phyloP scores from a whole-genome alignment of 2,329 filamentous ascomycete genomes.

The Xylaria sp. region DNA sequence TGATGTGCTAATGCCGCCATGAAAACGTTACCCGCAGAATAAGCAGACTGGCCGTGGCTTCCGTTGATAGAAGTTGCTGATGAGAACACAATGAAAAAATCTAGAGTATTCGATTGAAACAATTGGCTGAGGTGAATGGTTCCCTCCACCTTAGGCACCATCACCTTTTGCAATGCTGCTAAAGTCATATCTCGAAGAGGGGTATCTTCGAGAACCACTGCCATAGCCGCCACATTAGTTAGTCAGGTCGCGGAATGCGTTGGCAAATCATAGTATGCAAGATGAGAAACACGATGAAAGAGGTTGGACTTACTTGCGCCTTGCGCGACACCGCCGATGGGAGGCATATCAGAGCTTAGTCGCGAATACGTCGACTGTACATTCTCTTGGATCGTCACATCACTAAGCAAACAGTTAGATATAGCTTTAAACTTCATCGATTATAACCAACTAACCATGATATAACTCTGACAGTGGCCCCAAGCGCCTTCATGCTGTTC shows the following conservation, averaged over 20 bases:
- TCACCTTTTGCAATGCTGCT: slow-evolving; percentile 29
- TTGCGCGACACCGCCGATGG: slow-evolving; percentile 1
- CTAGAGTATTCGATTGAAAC: slow-evolving; percentile 34
- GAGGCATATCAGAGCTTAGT: neutral
- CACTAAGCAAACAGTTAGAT: too few relatives aligned
- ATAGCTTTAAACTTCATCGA: too few relatives aligned
- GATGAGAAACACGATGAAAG: too few relatives aligned
- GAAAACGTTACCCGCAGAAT: slow-evolving; percentile 4
- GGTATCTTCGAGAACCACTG: slow-evolving; percentile 1
- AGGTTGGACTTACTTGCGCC: too few relatives aligned
- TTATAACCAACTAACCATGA: too few relatives aligned
- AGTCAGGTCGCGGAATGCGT: too few relatives aligned
- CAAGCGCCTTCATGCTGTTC: too few relatives aligned
- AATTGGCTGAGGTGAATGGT: slow-evolving; percentile 46
- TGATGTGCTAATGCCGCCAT: neutral
- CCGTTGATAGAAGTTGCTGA: neutral
- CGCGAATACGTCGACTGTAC: too few relatives aligned
- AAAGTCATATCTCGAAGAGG: neutral
- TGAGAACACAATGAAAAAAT: slow-evolving; percentile 44
- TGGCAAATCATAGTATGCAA: too few relatives aligned
- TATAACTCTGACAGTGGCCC: too few relatives aligned
- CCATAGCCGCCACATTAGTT: too few relatives aligned
- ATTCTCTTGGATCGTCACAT: too few relatives aligned
- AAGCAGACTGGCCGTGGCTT: neutral
- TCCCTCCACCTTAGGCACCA: slow-evolving; percentile 51